These are phyloP conservation scores for Lipomyces sp. DNA, from an alignment of 805 yeast genomes.

Conservation along the genomic window DNA sequence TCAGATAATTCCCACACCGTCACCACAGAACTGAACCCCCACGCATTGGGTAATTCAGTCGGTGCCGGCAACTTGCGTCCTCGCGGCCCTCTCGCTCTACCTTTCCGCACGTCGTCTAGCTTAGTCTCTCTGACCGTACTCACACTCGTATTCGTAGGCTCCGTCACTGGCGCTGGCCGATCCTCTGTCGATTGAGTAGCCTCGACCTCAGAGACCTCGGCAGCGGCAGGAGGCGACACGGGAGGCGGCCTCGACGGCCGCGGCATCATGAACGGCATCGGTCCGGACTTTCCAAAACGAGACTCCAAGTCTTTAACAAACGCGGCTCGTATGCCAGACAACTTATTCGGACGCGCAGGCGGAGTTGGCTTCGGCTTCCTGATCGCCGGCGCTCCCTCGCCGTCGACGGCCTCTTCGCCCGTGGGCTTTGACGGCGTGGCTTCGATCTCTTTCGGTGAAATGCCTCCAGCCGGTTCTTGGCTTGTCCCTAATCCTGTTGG, in stretches of 20 bases:
- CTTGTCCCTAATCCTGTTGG: neutral
- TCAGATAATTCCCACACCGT: slow-evolving; percentile 28
- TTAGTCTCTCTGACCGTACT: slow-evolving; percentile 19
- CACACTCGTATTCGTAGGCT: slow-evolving; percentile 33
- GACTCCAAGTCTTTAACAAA: slow-evolving; percentile 67
- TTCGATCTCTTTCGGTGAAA: neutral
- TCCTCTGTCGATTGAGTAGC: slow-evolving; percentile 9
- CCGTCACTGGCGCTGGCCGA: slow-evolving; percentile 14
- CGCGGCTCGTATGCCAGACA: slow-evolving; percentile 50
- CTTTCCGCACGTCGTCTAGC: slow-evolving; percentile 50
- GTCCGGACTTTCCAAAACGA: slow-evolving; percentile 54
- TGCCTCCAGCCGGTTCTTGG: neutral
- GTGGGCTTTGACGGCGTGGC: neutral
- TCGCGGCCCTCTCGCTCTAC: slow-evolving; percentile 73
- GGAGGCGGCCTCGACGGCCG: neutral
- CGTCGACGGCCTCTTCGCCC: neutral
- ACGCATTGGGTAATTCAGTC: slow-evolving; percentile 42
- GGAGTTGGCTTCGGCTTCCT: slow-evolving; percentile 23
- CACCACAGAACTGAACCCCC: slow-evolving; percentile 27
- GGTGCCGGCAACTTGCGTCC: slow-evolving; percentile 74
- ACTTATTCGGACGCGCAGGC: slow-evolving; percentile 38
- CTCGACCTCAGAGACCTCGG: neutral
- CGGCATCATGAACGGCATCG: slow-evolving; percentile 57
- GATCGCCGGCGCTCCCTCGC: neutral
- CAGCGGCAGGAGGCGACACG: neutral